Evolutionary conservation across 108 stramenopile genomes (phyloP), one percentile per base, ranked within the genome.

Genomic region (Cyclotella cryptica): DNA sequence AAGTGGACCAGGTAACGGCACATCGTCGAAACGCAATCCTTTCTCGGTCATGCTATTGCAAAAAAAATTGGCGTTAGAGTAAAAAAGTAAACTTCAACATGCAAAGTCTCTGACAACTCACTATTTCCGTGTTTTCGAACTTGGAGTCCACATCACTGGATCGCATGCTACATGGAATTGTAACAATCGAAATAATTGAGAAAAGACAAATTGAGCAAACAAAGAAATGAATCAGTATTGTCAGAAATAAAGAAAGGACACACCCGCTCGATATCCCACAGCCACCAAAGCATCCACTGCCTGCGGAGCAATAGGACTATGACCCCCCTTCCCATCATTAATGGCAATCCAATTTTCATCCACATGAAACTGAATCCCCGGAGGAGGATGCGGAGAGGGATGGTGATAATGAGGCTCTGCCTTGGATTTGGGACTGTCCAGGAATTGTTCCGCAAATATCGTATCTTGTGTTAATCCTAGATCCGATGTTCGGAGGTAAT

Each of bases 141-240:
- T 72, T 11, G 84, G 78, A n/a, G 77, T 85, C 84, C 84, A 85
- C 84, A 85, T 85, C 40, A 81, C 77, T 10, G 76, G 80, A 40
- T 85, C 80, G 14, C 44, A 53, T 5, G 78, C 83, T 58, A 27
- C 6, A 28, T 58, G 2, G 26, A 28, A 24, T 12, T 12, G 26
- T n/a, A 58, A 58, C 13, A 28, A 28, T 28, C 4, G 13, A 26
- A 58, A 21, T 5, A 58, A 58, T 26, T 9, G 49, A 3, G 19
- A 51, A 51, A 51, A 51, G 3, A 19, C 3, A 1, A 51, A 19
- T 19, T 3, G 49, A 51, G 18, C 49, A 51, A 51, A 6, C 3
- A 51, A 51, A 51, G 19, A 8, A 51, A 8, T 18, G 3, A 19
- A 51, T 3, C 3, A 8, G 3, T 51, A 19, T 51, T 51, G 19